Conservation (phyloP, 2,329 filamentous ascomycete species). For the Erysiphe neolycopersici region DNA sequence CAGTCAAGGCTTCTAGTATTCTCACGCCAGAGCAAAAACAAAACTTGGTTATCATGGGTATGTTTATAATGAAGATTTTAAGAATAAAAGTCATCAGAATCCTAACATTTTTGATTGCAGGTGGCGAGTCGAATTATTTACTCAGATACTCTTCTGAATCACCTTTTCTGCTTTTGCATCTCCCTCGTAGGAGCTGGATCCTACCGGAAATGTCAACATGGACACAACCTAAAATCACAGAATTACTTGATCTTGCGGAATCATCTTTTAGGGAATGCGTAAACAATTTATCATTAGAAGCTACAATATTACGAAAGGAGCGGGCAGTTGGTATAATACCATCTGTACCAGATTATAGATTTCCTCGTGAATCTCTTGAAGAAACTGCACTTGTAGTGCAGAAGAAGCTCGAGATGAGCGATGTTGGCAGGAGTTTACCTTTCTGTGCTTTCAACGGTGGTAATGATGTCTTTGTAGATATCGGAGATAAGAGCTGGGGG, state of each 20-base stretch:
- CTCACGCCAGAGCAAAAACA: slow-evolving; percentile 42
- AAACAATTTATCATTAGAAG: slow-evolving; percentile 51
- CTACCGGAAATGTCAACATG: slow-evolving; percentile 53
- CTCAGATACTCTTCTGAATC: slow-evolving; percentile 47
- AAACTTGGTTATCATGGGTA: slow-evolving; percentile 61
- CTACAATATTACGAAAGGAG: slow-evolving; percentile 63
- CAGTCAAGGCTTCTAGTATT: slow-evolving; percentile 31
- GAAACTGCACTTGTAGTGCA: slow-evolving; percentile 90
- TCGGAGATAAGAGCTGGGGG: slow-evolving; percentile 93
- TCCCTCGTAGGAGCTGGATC: slow-evolving; percentile 41
- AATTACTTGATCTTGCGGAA: slow-evolving; percentile 75
- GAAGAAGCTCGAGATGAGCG: slow-evolving; percentile 64
- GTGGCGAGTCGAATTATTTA: slow-evolving; percentile 87
- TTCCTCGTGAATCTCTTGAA: slow-evolving; percentile 71
- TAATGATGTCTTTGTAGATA: slow-evolving; percentile 94
- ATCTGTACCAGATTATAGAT: slow-evolving; percentile 31
- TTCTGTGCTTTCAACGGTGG: slow-evolving; percentile 98
- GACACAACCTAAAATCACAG: slow-evolving; percentile 49
- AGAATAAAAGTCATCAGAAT: not conserved
- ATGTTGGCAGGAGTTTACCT: slow-evolving; percentile 40
- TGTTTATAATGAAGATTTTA: not conserved
- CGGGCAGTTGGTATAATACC: slow-evolving; percentile 59
- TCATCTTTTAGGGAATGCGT: slow-evolving; percentile 60
- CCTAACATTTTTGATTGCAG: slow-evolving; percentile 4
- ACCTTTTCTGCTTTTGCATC: slow-evolving; percentile 39